Evolutionary conservation across 306 rosid species (phyloP), one percentile per base, ranked within the genome.

Genomic region (Prosopis cineraria): DNA sequence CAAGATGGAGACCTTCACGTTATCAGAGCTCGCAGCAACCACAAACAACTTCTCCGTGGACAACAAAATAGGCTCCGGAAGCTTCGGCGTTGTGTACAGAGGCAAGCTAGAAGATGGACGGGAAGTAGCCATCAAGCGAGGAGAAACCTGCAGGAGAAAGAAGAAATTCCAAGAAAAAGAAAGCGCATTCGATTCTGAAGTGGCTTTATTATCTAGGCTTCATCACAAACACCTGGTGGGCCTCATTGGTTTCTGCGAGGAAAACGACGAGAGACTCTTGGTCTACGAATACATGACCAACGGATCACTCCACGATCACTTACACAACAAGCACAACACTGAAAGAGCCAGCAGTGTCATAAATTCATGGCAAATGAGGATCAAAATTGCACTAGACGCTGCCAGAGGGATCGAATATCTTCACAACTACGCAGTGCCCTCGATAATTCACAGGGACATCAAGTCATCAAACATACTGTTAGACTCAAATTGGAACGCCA

Each of bases 181-280:
- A 29, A 77, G 3, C 22, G 87, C 89, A 29, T 86, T 80, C 45
- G 89, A 86, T 59, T 86, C 89, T 14, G 89, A 86, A 62, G 37
- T 86, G 44, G 78, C 77, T 2, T 48, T 83, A 30, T 16, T 86
- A n/a, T 86, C 89, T 1, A 37, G 89, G 76, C 85, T 86, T 58
- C 85, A 86, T 47, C 89, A 86, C 74, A 86, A 78, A 80, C 89
- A 86, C 53, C 68, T 86, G 67, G 89, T 86, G 85, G 63, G 72
- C 47, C 69, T 86, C 29, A 69, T 86, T 20, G 89, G 89, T 2
- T 86, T 86, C 79, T 86, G 89, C 41, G 89, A 83, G 37, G 87
- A 86, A 68, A 77, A 83, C 31, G 81, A 86, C 0, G 89, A 86
- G 81, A 77, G 70, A 58, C 85, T 86, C 10, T 25, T 86, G 48